phyloP scores from a whole-genome alignment of 2,329 filamentous ascomycete genomes.

The Alternaria sp. region DNA sequence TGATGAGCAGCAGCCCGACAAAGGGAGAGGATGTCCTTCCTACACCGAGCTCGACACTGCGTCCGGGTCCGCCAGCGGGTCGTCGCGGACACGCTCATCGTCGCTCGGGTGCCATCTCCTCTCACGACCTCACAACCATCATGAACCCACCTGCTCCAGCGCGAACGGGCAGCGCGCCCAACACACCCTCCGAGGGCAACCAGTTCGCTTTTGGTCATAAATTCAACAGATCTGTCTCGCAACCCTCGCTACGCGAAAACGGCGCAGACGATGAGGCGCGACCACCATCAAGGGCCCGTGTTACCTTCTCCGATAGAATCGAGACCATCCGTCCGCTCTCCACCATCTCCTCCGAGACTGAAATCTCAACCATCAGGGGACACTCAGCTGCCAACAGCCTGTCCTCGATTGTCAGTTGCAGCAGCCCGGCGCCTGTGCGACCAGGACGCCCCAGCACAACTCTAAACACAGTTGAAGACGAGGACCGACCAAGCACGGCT shows the following conservation, averaged over 20 bases:
- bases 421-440: slow-evolving; percentile 55
- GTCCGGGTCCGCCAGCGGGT: slow-evolving; percentile 57
- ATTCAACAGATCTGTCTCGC: slow-evolving; percentile 48
- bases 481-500: slow-evolving; percentile 69
- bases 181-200: slow-evolving; percentile 63
- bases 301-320: slow-evolving; percentile 83
- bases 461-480: slow-evolving; percentile 52
- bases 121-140: slow-evolving; percentile 77
- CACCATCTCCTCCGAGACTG: slow-evolving; percentile 82
- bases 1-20: slow-evolving; percentile 73
- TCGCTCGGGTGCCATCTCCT: slow-evolving; percentile 81
- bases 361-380: slow-evolving; percentile 70
- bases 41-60: slow-evolving; percentile 58
- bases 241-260: slow-evolving; percentile 44
- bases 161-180: slow-evolving; percentile 68
- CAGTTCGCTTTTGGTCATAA: slow-evolving; percentile 43
- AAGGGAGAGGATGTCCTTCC: slow-evolving; percentile 68
- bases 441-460: slow-evolving; percentile 41
- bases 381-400: slow-evolving; percentile 82
- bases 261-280: slow-evolving; percentile 38
- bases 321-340: slow-evolving; percentile 87
- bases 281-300: slow-evolving; percentile 65
- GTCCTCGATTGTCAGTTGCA: slow-evolving; percentile 74
- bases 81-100: slow-evolving; percentile 79
- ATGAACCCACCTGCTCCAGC: slow-evolving; percentile 65